Evolutionary conservation across 129 eudicot genomes (phyloP), one percentile per base, ranked within the genome.

Genomic region (Pseudognaphalium luteoalbum): DNA sequence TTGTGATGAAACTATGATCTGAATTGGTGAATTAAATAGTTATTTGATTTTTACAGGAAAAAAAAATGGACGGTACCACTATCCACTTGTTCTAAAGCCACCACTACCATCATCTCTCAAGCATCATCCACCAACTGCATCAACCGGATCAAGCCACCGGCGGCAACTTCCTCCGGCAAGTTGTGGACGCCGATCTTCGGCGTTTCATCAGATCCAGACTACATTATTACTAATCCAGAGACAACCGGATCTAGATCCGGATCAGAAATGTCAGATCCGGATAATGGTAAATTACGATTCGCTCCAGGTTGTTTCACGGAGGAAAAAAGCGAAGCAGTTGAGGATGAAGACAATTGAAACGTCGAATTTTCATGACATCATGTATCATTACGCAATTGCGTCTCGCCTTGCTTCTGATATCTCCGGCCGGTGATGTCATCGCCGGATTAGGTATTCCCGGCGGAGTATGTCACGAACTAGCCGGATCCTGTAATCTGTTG

Each of bases 101-200:
- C 75, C 25, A 83, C 76, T 17, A 73, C 75, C 74, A 51, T 32
- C 83, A 14, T 50, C 83, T 69, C 87, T 39, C 35, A 69, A 41
- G 20, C 58, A 0, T 29, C 35, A 6, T 56, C 68, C 22, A 71
- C 17, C 20, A 52, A 39, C 57, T 69, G 73, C 16, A 25, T 50
- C 68, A 28, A 7, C 75, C 75, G 71, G 7, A 57, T 71, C 63
- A 75, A 66, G 44, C 76, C 79, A 33, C 73, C 62, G 57, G 79
- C 84, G 35, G 67, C 84, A 7, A 50, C 72, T 3, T 44, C 82
- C 41, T 79, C 85, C 52, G 67, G 56, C 80, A 81, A 68, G 76
- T 88, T 90, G 93, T 88, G 90, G 90, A 75, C 85, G 15, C 90
- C 93, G 33, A 52, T 88, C 63, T 83, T 88, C 77, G 86, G 88